Percentiles rank a stretch among this genome's conserved stretches.
Evolutionary conservation across 164 flowering plant species (phyloP).

Genomic region (Buxus sempervirens): DNA sequence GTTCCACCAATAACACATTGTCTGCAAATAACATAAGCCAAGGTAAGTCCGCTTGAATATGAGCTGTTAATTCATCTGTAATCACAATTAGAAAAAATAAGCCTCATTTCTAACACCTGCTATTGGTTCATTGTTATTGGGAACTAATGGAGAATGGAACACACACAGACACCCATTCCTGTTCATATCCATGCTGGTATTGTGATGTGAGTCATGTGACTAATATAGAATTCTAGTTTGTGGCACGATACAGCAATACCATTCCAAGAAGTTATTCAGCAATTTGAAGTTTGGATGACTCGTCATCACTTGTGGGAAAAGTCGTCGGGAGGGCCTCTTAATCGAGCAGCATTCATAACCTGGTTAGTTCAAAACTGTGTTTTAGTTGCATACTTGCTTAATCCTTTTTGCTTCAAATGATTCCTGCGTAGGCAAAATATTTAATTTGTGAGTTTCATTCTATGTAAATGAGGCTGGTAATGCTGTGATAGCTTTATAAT

Average conservation of each 20-base stretch:
- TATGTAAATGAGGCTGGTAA: no score
- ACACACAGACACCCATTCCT: no score
- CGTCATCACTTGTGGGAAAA: conserved; percentile 61
- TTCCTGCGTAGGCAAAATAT: not conserved
- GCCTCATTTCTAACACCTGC: no score
- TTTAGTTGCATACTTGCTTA: not conserved
- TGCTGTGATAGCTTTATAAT: no score
- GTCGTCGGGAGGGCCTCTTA: conserved; percentile 43
- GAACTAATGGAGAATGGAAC: not conserved
- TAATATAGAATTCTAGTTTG: conserved; percentile 53
- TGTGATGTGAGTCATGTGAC: conserved; percentile 2
- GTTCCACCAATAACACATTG: no score
- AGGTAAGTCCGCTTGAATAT: no score
- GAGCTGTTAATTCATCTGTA: no score
- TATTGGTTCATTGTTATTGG: no score
- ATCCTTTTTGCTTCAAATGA: not conserved
- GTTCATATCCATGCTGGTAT: not conserved
- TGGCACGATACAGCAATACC: conserved; percentile 96
- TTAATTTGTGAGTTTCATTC: not conserved
- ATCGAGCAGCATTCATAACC: conserved; percentile 89
- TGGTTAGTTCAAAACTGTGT: conserved; percentile 47
- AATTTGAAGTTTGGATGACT: conserved; percentile 80
- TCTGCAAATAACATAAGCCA: no score
- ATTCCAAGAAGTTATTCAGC: conserved; percentile 64
- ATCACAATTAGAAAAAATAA: no score